Conservation (phyloP, 2,329 filamentous ascomycete species). For the Fusarium succisae region DNA sequence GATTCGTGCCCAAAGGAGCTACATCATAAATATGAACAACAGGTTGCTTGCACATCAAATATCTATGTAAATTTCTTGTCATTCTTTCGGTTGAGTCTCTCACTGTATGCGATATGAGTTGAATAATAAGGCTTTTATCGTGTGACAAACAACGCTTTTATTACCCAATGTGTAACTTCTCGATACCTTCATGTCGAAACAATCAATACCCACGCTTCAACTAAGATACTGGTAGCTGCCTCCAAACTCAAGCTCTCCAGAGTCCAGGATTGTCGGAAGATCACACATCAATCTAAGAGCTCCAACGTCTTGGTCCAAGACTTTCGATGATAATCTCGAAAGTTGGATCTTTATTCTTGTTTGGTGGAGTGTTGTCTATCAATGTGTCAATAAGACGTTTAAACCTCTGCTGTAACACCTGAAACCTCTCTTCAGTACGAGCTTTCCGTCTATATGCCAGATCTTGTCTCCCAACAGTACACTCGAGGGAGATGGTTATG, state of each 20-base stretch:
- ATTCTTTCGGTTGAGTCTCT: not conserved
- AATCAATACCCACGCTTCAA: not conserved
- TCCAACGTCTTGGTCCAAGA: not conserved
- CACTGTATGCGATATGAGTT: not conserved
- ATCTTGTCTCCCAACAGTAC: not conserved
- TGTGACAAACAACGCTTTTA: not conserved
- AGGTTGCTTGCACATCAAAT: not conserved
- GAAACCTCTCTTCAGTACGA: not conserved
- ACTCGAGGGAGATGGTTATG: not conserved
- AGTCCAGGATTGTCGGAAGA: not conserved
- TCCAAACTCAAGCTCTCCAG: not conserved
- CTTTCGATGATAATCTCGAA: not conserved
- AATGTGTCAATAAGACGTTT: not conserved
- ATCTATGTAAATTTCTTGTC: no score
- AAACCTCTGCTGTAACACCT: not conserved
- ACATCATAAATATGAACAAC: conserved; percentile 8
- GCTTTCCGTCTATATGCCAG: not conserved
- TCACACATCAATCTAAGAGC: not conserved
- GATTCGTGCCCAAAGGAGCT: conserved; percentile 7
- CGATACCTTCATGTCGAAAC: not conserved
- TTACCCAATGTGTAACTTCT: not conserved
- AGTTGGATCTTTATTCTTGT: not conserved
- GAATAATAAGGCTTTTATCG: not conserved
- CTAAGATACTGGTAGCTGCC: not conserved
- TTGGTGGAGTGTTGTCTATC: not conserved